Percentiles rank a stretch among this genome's conserved stretches.
phyloP scores from a whole-genome alignment of 768 basidiomycete genomes.

The Macrolepiota dolichaula region DNA sequence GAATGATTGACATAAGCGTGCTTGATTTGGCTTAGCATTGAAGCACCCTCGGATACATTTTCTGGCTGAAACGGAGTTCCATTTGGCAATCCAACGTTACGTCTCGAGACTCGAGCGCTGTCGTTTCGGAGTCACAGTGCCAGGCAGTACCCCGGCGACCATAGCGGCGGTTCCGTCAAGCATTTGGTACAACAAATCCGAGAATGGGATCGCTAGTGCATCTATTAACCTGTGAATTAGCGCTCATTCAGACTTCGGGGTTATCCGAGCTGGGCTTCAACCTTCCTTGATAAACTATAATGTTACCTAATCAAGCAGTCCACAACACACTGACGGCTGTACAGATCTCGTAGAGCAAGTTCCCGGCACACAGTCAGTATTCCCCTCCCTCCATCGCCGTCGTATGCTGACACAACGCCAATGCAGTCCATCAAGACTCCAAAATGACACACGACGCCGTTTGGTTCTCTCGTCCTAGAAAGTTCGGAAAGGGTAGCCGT shows the following conservation, averaged over 20 bases:
- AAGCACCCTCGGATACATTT: background rate
- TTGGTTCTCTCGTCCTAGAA: slow-evolving; percentile 96
- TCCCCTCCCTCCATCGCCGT: slow-evolving; percentile 3
- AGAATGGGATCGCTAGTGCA: too few species aligned
- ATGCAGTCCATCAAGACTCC: slow-evolving; percentile 18
- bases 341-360: slow-evolving; percentile 17
- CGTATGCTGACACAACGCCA: background rate
- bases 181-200: too few species aligned
- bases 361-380: slow-evolving; percentile 27
- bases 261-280: slow-evolving; percentile 12
- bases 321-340: slow-evolving; percentile 3
- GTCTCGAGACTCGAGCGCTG: too few species aligned
- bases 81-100: background rate
- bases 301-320: slow-evolving; percentile 31
- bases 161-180: too few species aligned
- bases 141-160: too few species aligned
- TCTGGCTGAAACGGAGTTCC: background rate
- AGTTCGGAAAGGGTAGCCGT: slow-evolving; percentile 92
- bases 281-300: slow-evolving; percentile 32
- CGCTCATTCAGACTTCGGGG: background rate
- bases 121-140: too few species aligned
- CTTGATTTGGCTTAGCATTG: background rate
- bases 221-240: background rate
- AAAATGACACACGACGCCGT: slow-evolving; percentile 98
- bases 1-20: background rate